Evolutionary conservation across 169 alveolate genomes (phyloP), one percentile per base, ranked within the genome.

Genomic region (Cyclospora cayetanensis): DNA sequence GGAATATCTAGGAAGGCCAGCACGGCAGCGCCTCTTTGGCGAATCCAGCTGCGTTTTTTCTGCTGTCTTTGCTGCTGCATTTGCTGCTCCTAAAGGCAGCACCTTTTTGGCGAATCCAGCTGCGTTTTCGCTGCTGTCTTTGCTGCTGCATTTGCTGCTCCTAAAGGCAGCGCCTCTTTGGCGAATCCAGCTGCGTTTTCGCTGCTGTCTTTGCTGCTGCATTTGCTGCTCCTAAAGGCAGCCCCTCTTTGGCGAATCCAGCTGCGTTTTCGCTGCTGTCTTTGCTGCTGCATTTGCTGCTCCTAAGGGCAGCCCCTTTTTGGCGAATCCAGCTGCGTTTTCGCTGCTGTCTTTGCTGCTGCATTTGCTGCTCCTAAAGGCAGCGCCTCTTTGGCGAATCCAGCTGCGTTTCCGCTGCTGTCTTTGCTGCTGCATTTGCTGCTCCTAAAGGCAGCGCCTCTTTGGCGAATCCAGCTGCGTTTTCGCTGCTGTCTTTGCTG

Each of bases 221-320:
- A 0, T 76, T 15, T 50, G 68, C 79, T 53, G 90, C 63, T 31
- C 79, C 53, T 11, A 18, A 18, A 50, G 60, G 18, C 9, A 50
- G 9, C 25, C 25, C 25, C 60, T 9, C 25, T 18, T 50, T 18
- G 18, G 18, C 18, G 9, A 18, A 50, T 50, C 18, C 9, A 50
- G 60, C 60, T 9, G 25, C 60, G 18, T 11, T 34, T 18, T 12
- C 22, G 34, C 25, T 37, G 84, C 55, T 72, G 84, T 29, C 39
- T 31, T 29, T 72, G 84, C 84, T 35, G 84, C 50, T 72, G 84
- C 84, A 35, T 50, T 35, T 72, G 84, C 46, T 39, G 87, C 66
- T 43, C 2, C 87, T 25, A 20, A 50, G 18, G 60, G 60, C 60
- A 50, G 60, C 25, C 9, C 25, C 25, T 11, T 9, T 18, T 18